Conservation (phyloP, 768 basidiomycete genomes). For the Strobilomyces confusus region DNA sequence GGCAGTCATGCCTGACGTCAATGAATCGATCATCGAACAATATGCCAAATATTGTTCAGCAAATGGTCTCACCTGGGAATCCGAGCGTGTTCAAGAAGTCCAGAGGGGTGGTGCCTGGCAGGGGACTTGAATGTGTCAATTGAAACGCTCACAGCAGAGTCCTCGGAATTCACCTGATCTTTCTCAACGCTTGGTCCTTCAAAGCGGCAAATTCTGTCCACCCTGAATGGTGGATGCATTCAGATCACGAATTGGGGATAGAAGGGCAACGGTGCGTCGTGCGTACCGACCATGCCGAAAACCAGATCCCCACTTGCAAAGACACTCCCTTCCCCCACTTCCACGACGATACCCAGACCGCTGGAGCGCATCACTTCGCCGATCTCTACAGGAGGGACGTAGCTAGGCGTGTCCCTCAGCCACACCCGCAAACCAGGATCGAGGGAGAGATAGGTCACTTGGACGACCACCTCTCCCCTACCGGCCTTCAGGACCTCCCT, state of each 20-base stretch:
- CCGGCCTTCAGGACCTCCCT: constrained; percentile 51
- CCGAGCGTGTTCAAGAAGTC: constrained; percentile 86
- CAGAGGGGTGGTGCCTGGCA: constrained; percentile 57
- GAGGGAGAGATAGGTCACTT: constrained; percentile 72
- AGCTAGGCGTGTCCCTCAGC: constrained; percentile 68
- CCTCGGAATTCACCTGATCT: constrained; percentile 48
- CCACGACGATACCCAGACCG: constrained; percentile 64
- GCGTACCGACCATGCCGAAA: constrained; percentile 54
- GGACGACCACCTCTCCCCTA: constrained; percentile 59
- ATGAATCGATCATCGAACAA: neutral
- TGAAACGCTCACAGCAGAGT: neutral
- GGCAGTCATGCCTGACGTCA: constrained; percentile 70
- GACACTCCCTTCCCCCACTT: constrained; percentile 48
- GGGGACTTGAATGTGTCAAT: constrained; percentile 37
- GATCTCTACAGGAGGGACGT: constrained; percentile 67
- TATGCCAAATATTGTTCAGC: neutral
- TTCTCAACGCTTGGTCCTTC: constrained; percentile 46
- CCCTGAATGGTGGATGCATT: constrained; percentile 37
- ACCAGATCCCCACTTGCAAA: constrained; percentile 71
- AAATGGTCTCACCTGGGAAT: constrained; percentile 48
- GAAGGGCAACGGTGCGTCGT: too few species aligned
- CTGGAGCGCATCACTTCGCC: constrained; percentile 75
- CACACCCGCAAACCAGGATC: constrained; percentile 91
- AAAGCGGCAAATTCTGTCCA: constrained; percentile 75
- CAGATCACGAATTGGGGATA: neutral